Evolutionary conservation across 768 basidiomycete species (phyloP).

Genomic region (Cubamyces lactineus): DNA sequence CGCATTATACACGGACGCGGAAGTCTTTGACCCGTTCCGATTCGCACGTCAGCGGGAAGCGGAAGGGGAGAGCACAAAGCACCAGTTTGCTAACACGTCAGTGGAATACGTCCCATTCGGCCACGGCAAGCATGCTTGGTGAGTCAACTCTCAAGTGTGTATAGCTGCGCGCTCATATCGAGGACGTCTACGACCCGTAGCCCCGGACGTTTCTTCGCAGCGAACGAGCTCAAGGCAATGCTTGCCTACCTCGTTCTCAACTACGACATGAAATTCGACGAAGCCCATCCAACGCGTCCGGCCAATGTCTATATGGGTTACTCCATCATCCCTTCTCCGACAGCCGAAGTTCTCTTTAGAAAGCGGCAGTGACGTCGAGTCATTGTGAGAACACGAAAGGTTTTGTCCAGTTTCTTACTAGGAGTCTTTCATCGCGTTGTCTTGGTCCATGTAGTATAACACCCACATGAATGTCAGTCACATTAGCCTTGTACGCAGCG

Average conservation of each 20-base stretch:
- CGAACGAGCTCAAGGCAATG: slow-evolving; percentile 39
- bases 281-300: slow-evolving; percentile 26
- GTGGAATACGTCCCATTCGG: slow-evolving; percentile 32
- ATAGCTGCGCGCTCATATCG: too few species aligned
- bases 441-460: too few species aligned
- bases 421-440: too few species aligned
- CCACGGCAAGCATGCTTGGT: slow-evolving; percentile 37
- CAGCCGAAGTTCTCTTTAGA: slow-evolving; percentile 28
- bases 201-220: slow-evolving; percentile 41
- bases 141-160: background rate
- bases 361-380: slow-evolving; percentile 9
- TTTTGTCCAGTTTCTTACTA: too few species aligned
- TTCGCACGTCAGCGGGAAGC: slow-evolving; percentile 43
- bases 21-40: slow-evolving; percentile 50
- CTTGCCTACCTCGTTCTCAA: slow-evolving; percentile 37
- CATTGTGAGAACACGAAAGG: background rate
- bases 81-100: slow-evolving; percentile 40
- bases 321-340: slow-evolving; percentile 24
- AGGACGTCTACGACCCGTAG: slow-evolving; percentile 21
- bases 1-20: slow-evolving; percentile 27
- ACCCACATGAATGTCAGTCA: too few species aligned
- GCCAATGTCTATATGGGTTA: slow-evolving; percentile 23
- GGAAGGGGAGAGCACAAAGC: slow-evolving; percentile 36
- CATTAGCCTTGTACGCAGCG: too few species aligned
- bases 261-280: slow-evolving; percentile 34